A percentile compares a stretch with the other conserved stretches of the same genome.
phyloP scores from a whole-genome alignment of 2,329 filamentous ascomycete species.

The Claviceps purpurea region DNA sequence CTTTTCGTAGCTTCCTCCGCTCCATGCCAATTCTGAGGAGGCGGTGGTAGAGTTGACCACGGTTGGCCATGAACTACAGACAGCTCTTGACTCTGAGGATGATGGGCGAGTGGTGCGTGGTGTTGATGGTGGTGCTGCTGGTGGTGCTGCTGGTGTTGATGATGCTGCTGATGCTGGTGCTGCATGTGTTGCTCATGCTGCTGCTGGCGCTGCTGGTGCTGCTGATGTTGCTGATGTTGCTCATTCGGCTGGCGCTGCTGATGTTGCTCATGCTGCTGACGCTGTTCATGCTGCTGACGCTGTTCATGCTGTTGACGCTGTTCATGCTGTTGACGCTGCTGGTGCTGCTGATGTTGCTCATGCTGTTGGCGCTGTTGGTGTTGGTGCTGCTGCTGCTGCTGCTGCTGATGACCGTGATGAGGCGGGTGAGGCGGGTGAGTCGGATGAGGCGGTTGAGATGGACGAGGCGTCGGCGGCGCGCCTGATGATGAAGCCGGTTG shows the following conservation, averaged over 20 bases:
- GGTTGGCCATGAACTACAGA: constrained; percentile 20
- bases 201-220: constrained; percentile 14
- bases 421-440: constrained; percentile 9
- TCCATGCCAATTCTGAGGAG: constrained; percentile 52
- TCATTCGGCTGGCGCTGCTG: constrained; percentile 9
- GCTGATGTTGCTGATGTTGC: background rate
- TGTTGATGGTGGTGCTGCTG: background rate
- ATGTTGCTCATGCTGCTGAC: constrained; percentile 10
- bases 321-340: constrained; percentile 5
- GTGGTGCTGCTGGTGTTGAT: constrained; percentile 2
- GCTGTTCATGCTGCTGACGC: background rate
- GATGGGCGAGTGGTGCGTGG: constrained; percentile 10
- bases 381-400: background rate
- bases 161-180: constrained; percentile 11
- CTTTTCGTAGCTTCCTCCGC: constrained; percentile 57
- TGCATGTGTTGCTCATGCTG: background rate
- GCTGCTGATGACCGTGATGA: constrained; percentile 14
- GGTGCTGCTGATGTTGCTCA: constrained; percentile 11
- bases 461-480: constrained; percentile 11
- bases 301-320: constrained; percentile 9
- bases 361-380: constrained; percentile 7
- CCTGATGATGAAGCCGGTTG: constrained; percentile 23
- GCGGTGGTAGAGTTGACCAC: constrained; percentile 44
- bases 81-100: constrained; percentile 13
- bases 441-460: too few relatives aligned